Conservation (phyloP, 1,284 basidiomycete species). For the Ceratobasidium sp. region DNA sequence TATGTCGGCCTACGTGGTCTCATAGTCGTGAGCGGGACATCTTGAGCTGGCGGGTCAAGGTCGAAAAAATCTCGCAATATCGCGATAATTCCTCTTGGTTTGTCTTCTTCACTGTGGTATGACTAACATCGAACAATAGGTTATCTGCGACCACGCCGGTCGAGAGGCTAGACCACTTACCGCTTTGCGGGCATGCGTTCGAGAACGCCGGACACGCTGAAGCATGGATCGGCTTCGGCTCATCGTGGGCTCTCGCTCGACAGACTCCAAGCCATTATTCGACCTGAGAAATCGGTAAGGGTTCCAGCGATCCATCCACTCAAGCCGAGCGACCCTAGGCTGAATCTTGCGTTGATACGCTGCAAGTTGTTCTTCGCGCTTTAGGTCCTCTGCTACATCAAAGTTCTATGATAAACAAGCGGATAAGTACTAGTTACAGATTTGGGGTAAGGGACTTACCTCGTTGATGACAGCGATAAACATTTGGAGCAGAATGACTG, state of each 20-base stretch:
- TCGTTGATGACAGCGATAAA: slow-evolving; percentile 99
- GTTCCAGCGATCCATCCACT: slow-evolving; percentile 85
- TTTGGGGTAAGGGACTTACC: slow-evolving; percentile 51
- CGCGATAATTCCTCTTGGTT: slow-evolving; percentile 45
- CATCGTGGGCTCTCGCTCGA: slow-evolving; percentile 60
- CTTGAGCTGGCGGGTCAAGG: slow-evolving; percentile 61
- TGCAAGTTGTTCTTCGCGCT: slow-evolving; percentile 85
- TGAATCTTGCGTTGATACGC: slow-evolving; percentile 63
- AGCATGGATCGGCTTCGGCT: slow-evolving; percentile 34
- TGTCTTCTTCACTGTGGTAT: slow-evolving; percentile 42
- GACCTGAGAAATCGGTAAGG: slow-evolving; percentile 88
- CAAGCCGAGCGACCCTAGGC: slow-evolving; percentile 60
- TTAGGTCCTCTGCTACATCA: slow-evolving; percentile 91
- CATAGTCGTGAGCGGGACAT: slow-evolving; percentile 26
- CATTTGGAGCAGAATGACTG: slow-evolving; percentile 96
- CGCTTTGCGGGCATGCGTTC: slow-evolving; percentile 42
- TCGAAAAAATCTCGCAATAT: slow-evolving; percentile 53
- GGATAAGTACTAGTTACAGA: not conserved
- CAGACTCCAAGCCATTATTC: slow-evolving; percentile 79
- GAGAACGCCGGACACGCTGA: slow-evolving; percentile 35
- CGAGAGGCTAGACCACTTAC: not conserved
- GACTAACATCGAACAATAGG: slow-evolving; percentile 49
- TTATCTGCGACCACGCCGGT: not conserved
- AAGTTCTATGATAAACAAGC: slow-evolving; percentile 75
- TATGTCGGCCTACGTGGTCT: slow-evolving; percentile 28